Conservation (phyloP, 2,329 filamentous ascomycete species). For the Diaporthe citri region DNA sequence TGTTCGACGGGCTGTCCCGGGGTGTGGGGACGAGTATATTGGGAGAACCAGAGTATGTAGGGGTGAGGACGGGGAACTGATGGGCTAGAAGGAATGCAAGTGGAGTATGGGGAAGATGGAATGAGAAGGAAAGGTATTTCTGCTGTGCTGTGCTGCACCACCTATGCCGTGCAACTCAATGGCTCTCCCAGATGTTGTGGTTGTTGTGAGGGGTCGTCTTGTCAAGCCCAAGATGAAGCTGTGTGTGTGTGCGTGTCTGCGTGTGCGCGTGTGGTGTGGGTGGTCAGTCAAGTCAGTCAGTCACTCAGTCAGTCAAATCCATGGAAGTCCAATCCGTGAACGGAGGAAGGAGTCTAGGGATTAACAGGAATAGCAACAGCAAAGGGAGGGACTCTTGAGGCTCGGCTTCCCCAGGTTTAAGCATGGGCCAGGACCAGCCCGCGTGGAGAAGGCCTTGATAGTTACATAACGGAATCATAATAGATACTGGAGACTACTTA, state of each 20-base stretch:
- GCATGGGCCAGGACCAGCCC: slow-evolving; percentile 4
- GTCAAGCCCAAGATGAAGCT: neutral
- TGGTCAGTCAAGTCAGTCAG: neutral
- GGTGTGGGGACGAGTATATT: neutral
- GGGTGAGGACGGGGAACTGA: neutral
- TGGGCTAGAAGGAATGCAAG: neutral
- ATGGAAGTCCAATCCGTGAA: neutral
- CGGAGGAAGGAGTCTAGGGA: neutral
- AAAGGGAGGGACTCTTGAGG: slow-evolving; percentile 14
- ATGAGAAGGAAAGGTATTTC: neutral
- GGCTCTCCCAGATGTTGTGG: neutral
- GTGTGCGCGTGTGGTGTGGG: neutral
- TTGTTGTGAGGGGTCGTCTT: neutral
- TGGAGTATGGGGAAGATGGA: too few species aligned
- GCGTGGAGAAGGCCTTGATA: slow-evolving; percentile 12
- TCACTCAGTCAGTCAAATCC: neutral
- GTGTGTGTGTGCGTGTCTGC: neutral
- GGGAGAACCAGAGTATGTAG: neutral
- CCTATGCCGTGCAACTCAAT: neutral
- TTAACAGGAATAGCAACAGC: neutral
- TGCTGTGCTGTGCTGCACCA: neutral
- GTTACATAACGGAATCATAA: slow-evolving; percentile 30
- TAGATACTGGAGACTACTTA: neutral
- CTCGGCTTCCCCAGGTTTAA: slow-evolving; percentile 36
- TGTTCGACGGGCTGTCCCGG: neutral